Evolutionary conservation across 306 rosid species (phyloP).

Genomic region (Prunus fruticosa): DNA sequence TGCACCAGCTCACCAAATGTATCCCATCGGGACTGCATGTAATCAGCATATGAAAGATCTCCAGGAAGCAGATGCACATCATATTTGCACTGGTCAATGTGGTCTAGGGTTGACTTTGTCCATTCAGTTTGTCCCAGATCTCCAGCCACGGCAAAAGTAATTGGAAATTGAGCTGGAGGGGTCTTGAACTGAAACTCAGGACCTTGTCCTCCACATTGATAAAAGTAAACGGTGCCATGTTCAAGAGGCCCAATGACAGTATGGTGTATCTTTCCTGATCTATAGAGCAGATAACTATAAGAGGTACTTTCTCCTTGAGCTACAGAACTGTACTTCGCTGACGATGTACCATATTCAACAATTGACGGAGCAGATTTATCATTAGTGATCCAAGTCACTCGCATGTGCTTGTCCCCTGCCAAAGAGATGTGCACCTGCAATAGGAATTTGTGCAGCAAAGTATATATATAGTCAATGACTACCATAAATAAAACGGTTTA

Average conservation of each 20-base stretch:
- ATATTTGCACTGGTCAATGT: conserved; percentile 70
- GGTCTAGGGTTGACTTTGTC: conserved; percentile 83
- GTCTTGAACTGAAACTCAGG: conserved; percentile 74
- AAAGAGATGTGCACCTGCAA: conserved; percentile 85
- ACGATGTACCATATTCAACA: conserved; percentile 74
- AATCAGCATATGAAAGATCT: conserved; percentile 90
- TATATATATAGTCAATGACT: conserved; percentile 12
- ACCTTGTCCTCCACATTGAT: conserved; percentile 80
- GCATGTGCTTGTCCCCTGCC: conserved; percentile 79
- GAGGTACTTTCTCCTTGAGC: conserved; percentile 78
- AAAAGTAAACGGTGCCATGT: conserved; percentile 59
- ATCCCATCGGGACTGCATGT: conserved; percentile 78
- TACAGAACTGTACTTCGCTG: conserved; percentile 49
- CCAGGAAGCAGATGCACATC: conserved; percentile 90
- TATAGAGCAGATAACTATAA: conserved; percentile 61
- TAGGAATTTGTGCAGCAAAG: conserved; percentile 17
- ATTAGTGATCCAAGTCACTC: conserved; percentile 72
- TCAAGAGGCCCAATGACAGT: conserved; percentile 84
- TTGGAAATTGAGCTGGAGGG: conserved; percentile 80
- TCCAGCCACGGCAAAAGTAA: conserved; percentile 85
- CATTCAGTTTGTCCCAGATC: conserved; percentile 93
- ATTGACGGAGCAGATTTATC: conserved; percentile 62
- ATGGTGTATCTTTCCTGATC: conserved; percentile 89
- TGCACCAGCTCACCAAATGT: conserved; percentile 80
- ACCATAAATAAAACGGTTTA: neutral